Evolutionary conservation across 148 eudicot genomes (phyloP).

Genomic region (Fagopyrum homotropicum): DNA sequence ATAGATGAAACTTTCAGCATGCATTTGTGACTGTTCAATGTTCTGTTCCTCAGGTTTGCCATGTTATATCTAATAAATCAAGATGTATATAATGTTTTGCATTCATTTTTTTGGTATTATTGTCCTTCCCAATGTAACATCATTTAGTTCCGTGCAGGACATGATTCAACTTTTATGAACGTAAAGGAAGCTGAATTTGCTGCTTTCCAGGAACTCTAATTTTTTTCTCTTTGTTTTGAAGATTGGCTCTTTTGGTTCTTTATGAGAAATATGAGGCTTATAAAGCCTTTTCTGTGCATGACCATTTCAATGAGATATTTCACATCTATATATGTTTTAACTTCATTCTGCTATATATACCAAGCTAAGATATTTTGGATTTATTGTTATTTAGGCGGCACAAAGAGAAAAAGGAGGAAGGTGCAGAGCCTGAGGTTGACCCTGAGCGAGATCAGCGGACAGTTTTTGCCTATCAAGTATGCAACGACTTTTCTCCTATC

Average conservation of each 20-base stretch:
- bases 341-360: neutral
- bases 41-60: slow-evolving; percentile 44
- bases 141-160: slow-evolving; percentile 61
- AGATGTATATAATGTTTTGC: slow-evolving; percentile 11
- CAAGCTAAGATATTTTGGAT: neutral
- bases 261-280: neutral
- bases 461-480: slow-evolving; percentile 93
- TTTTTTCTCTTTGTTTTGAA: neutral
- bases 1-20: neutral
- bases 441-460: slow-evolving; percentile 94
- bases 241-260: neutral
- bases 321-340: neutral
- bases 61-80: neutral
- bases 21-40: slow-evolving; percentile 17
- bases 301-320: neutral
- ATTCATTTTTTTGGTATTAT: slow-evolving; percentile 14
- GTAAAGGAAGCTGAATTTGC: slow-evolving; percentile 35
- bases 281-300: neutral
- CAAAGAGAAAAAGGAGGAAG: slow-evolving; percentile 70
- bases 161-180: slow-evolving; percentile 34
- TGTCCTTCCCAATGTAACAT: slow-evolving; percentile 28
- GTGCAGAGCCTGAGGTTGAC: slow-evolving; percentile 59
- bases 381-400: slow-evolving; percentile 39
- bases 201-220: slow-evolving; percentile 19
- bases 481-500: neutral